Base-by-base conservation (phyloP, 345 rosid species). In the Pseudoturritis turrita region DNA sequence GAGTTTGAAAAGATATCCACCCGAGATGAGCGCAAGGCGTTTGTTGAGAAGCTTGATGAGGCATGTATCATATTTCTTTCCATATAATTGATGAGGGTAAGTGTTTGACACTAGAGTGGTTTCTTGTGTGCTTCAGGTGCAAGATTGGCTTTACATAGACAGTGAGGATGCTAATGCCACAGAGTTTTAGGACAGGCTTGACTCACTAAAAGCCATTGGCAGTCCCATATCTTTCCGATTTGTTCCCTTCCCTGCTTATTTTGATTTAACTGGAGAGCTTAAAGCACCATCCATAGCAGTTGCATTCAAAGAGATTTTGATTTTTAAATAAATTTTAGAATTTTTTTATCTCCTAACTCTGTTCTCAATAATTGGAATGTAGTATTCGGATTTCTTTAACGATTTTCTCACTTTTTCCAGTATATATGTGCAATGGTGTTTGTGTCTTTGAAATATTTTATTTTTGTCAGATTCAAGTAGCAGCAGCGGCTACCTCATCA, bases 111-210 rank as follows among this genome's bases (percentile, higher is more conserved):
- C 11, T 63, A n/a, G n/a, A 13, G 8, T 31, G 23, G 17, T 33
- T 17, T 74, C n/a, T 17, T 71, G 26, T 67, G 22, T 72, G 10
- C 62, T 79, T 71, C 81, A 92, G 99, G 97, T 82, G 71, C 97
- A 95, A 84, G 98, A 95, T 13, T 95, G 99, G 99, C 85, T 95
- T 36, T 95, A 95, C 66, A 89, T 85, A 65, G 99, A 95, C 21
- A 98, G 98, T 13, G 99, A 88, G 62, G 98, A 95, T 85, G 96
- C 96, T 55, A 78, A 83, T 37, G 98, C 94, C 26, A 62, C 78
- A 17, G 87, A 87, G 86, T 95, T 88, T 68, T 80, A 86, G 77
- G 83, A 85, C 47, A 83, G 74, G 52, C 83, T 95, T 58, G 90
- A 86, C 81, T 82, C 76, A 13, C 74, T 95, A 71, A 90, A 88